Conservation (phyloP, 495 filamentous ascomycete genomes). For the Thermothielavioides terrestris region DNA sequence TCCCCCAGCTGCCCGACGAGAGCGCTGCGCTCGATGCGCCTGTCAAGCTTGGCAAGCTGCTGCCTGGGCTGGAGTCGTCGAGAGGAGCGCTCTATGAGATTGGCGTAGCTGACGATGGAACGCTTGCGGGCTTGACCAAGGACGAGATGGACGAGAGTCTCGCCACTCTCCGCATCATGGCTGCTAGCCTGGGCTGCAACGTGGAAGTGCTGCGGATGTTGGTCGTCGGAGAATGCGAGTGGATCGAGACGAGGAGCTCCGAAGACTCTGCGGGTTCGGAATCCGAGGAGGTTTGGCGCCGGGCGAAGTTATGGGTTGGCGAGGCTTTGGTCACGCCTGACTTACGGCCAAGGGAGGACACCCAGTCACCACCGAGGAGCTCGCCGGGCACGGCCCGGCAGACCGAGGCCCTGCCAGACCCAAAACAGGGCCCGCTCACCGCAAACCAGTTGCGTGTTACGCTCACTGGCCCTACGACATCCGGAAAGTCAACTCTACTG, state of each 20-base stretch:
- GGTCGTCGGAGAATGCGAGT: constrained; percentile 80
- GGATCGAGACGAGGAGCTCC: constrained; percentile 32
- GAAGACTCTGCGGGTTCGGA: constrained; percentile 1
- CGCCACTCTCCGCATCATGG: constrained; percentile 76
- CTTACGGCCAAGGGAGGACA: constrained; percentile 18
- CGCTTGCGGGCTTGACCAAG: constrained; percentile 76
- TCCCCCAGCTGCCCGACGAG: constrained; percentile 64
- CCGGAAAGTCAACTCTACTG: constrained; percentile 85
- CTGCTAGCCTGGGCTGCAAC: constrained; percentile 77
- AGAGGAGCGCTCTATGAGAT: constrained; percentile 93
- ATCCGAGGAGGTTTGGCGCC: constrained; percentile 15
- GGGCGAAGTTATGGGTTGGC: constrained; percentile 71
- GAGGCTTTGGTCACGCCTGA: constrained; percentile 56
- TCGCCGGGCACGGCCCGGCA: constrained; percentile 6
- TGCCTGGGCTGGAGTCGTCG: constrained; percentile 83
- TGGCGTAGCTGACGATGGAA: constrained; percentile 90
- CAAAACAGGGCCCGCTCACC: constrained; percentile 27
- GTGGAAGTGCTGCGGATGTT: constrained; percentile 79
- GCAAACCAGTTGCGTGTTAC: constrained; percentile 84
- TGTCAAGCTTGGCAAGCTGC: constrained; percentile 51
- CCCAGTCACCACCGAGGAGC: background rate
- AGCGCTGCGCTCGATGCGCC: constrained; percentile 43
- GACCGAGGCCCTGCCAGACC: constrained; percentile 14
- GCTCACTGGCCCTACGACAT: constrained; percentile 81
- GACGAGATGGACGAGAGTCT: constrained; percentile 91